Conservation (phyloP, 2,329 filamentous ascomycete genomes). For the Catunica adiposa region DNA sequence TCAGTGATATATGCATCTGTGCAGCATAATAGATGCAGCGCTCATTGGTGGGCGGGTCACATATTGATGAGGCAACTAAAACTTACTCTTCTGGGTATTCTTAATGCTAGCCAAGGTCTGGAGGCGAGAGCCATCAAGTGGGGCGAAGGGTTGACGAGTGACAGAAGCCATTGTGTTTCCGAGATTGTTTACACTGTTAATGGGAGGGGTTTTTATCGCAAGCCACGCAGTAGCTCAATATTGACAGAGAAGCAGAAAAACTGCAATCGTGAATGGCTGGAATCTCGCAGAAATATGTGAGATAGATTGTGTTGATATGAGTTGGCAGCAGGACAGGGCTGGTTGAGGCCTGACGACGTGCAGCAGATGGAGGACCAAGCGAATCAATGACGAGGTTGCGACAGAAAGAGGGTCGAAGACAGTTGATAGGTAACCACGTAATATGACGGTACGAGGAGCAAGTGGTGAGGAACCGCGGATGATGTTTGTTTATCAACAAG, state of each 20-base stretch:
- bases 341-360: constrained; percentile 5
- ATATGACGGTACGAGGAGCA: background rate
- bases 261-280: constrained; percentile 9
- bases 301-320: constrained; percentile 7
- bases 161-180: constrained; percentile 33
- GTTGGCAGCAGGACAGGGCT: constrained; percentile 6
- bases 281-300: background rate
- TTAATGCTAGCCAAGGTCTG: constrained; percentile 59
- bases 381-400: constrained; percentile 2
- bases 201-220: too few species aligned
- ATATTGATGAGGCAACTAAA: background rate
- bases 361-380: constrained; percentile 8
- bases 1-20: background rate
- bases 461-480: background rate
- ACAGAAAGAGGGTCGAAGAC: background rate
- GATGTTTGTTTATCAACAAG: background rate
- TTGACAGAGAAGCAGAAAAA: background rate
- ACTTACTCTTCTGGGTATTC: constrained; percentile 59
- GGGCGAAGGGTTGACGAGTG: constrained; percentile 58
- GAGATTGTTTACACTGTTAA: too few species aligned
- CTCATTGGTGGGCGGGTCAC: background rate
- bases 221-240: background rate
- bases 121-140: constrained; percentile 50
- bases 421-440: background rate
- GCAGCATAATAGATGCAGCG: background rate